These are phyloP conservation scores for Zoysia matrella DNA, from an alignment of 202 grass and related monocot species.

Conservation along the genomic window DNA sequence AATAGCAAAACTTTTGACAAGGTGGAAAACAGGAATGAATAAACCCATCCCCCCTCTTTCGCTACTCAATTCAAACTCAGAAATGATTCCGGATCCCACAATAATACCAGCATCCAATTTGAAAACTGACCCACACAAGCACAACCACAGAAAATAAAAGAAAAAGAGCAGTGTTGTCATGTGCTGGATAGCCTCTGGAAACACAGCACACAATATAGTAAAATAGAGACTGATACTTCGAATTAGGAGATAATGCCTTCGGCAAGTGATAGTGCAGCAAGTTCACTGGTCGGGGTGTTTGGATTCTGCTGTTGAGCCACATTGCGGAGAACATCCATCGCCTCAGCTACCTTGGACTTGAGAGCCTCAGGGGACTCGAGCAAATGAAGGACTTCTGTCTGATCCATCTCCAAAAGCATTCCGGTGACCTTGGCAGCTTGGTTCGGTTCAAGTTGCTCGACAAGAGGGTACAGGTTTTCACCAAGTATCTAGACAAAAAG, in stretches of 20 bases:
- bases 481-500: too few relatives aligned
- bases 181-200: slow-evolving; percentile 32
- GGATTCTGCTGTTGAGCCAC: too few relatives aligned
- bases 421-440: too few relatives aligned
- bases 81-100: slow-evolving; percentile 21
- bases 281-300: too few relatives aligned
- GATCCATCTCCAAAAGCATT: too few relatives aligned
- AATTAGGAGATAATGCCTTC: slow-evolving; percentile 61
- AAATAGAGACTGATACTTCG: slow-evolving; percentile 10
- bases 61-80: slow-evolving; percentile 36
- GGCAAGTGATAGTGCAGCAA: slow-evolving; percentile 54
- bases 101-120: slow-evolving; percentile 35
- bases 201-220: slow-evolving; percentile 33
- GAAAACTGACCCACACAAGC: slow-evolving; percentile 38
- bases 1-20: slow-evolving; percentile 33
- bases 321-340: too few relatives aligned
- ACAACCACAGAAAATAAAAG: slow-evolving; percentile 19
- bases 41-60: background rate
- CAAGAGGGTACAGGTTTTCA: too few relatives aligned
- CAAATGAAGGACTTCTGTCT: too few relatives aligned
- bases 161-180: slow-evolving; percentile 13
- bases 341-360: too few relatives aligned
- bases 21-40: slow-evolving; percentile 7
- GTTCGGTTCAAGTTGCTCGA: too few relatives aligned
- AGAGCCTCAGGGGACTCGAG: too few relatives aligned